phyloP scores from a whole-genome alignment of 768 basidiomycete species.

The Lactarius indigo region DNA sequence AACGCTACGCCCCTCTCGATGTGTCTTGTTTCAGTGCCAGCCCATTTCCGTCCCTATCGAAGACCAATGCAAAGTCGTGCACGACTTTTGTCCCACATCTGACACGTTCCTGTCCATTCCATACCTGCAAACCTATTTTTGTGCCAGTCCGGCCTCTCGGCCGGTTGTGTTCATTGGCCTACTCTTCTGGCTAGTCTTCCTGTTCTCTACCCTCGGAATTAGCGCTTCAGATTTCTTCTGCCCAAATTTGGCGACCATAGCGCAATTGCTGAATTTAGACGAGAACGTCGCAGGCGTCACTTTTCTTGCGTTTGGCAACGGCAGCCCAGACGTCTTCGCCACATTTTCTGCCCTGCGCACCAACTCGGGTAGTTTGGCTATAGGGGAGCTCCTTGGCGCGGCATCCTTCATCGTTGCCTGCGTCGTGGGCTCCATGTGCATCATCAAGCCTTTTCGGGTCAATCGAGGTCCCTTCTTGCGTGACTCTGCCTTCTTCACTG shows the following conservation, averaged over 20 bases:
- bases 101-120: conserved; percentile 66
- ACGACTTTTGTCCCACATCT: conserved; percentile 50
- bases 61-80: conserved; percentile 65
- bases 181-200: conserved; percentile 78
- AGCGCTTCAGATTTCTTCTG: conserved; percentile 97
- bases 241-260: conserved; percentile 89
- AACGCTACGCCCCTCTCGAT: not conserved
- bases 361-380: conserved; percentile 81
- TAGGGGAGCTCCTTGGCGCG: conserved; percentile 94
- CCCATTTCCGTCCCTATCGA: conserved; percentile 52
- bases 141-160: conserved; percentile 50
- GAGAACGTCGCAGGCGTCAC: conserved; percentile 97
- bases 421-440: conserved; percentile 96
- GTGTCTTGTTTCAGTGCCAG: conserved; percentile 47
- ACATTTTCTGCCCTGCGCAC: conserved; percentile 91
- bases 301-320: conserved; percentile 95
- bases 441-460: conserved; percentile 93
- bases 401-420: conserved; percentile 95
- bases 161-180: conserved; percentile 61
- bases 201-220: conserved; percentile 95
- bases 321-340: conserved; percentile 93
- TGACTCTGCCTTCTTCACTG: conserved; percentile 93
- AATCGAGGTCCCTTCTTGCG: conserved; percentile 78
- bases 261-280: conserved; percentile 78
- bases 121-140: conserved; percentile 71